A percentile compares a stretch with the other conserved stretches of the same genome.
Conservation (phyloP, 1,284 basidiomycete genomes). For the Moesziomyces globuligerus region DNA sequence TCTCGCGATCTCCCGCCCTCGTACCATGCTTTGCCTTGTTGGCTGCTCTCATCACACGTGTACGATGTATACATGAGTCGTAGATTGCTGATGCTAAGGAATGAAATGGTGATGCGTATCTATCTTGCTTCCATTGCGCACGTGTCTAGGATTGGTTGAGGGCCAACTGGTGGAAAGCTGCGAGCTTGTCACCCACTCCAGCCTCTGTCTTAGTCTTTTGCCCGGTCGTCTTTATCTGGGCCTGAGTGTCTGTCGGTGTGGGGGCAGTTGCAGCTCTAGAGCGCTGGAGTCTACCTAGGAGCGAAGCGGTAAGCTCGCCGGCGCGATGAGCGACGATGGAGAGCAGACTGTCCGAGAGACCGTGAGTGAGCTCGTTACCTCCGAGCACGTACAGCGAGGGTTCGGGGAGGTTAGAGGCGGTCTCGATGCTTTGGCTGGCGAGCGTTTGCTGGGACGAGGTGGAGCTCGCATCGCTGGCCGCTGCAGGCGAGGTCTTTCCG, state of each 20-base stretch:
- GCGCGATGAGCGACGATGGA: constrained; percentile 62
- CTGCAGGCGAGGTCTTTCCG: constrained; percentile 34
- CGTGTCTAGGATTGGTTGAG: too few relatives aligned
- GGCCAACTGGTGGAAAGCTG: too few relatives aligned
- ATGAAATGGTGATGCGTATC: too few relatives aligned
- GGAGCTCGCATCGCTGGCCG: constrained; percentile 32
- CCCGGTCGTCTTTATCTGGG: not conserved
- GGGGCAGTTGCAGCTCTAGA: constrained; percentile 16
- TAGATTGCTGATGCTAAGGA: too few relatives aligned
- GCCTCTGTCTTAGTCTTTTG: too few relatives aligned
- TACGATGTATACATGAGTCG: too few relatives aligned
- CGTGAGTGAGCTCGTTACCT: constrained; percentile 65
- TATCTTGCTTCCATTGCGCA: too few relatives aligned
- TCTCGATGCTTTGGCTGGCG: constrained; percentile 10
- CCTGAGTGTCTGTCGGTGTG: not conserved
- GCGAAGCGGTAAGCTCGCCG: constrained; percentile 54
- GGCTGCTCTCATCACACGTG: too few relatives aligned
- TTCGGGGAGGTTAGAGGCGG: constrained; percentile 9
- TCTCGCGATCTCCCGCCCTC: too few relatives aligned
- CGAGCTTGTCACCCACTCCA: too few relatives aligned
- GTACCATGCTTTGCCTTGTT: too few relatives aligned
- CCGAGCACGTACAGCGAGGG: constrained; percentile 60
- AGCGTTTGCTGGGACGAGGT: constrained; percentile 43
- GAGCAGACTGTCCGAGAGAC: constrained; percentile 60
- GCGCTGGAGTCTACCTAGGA: constrained; percentile 31